Percentiles rank a stretch among this genome's conserved stretches.
Evolutionary conservation across 2,329 filamentous ascomycete species (phyloP).

Genomic region (Hymenotorrendiella dingleyae): DNA sequence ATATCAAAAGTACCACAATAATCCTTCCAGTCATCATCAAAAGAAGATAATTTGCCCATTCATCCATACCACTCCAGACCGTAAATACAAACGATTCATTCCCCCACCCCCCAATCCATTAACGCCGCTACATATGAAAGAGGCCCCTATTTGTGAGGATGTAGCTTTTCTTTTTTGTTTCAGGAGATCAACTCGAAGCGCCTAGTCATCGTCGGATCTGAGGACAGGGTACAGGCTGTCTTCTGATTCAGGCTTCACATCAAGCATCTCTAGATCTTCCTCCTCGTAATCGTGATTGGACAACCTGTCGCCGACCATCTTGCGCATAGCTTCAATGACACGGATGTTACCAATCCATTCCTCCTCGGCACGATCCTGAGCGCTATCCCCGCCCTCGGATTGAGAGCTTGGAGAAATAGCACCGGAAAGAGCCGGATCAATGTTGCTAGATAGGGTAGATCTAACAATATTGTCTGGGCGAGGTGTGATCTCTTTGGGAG

Average conservation of each 20-base stretch:
- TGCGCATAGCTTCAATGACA: conserved; percentile 55
- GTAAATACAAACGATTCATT: too few species aligned
- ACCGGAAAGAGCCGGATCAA: conserved; percentile 30
- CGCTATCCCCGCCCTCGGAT: conserved; percentile 46
- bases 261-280: conserved; percentile 14
- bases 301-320: conserved; percentile 52
- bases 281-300: conserved; percentile 46
- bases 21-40: too few species aligned
- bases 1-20: too few species aligned
- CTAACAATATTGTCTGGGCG: conserved; percentile 38
- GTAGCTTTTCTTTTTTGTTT: too few species aligned
- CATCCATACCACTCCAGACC: too few species aligned
- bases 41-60: too few species aligned
- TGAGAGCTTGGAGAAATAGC: conserved; percentile 50
- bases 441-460: conserved; percentile 27
- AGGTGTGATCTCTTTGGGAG: conserved; percentile 25
- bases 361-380: conserved; percentile 55
- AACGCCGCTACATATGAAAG: too few species aligned
- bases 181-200: background rate
- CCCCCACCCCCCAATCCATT: too few species aligned
- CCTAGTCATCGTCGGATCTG: conserved; percentile 10
- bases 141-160: too few species aligned
- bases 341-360: conserved; percentile 62
- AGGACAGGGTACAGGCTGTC: conserved; percentile 13
- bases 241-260: conserved; percentile 8